Percentiles rank a stretch among this genome's conserved stretches.
Conservation (phyloP, 306 rosid species). For the Sesbania bispinosa region DNA sequence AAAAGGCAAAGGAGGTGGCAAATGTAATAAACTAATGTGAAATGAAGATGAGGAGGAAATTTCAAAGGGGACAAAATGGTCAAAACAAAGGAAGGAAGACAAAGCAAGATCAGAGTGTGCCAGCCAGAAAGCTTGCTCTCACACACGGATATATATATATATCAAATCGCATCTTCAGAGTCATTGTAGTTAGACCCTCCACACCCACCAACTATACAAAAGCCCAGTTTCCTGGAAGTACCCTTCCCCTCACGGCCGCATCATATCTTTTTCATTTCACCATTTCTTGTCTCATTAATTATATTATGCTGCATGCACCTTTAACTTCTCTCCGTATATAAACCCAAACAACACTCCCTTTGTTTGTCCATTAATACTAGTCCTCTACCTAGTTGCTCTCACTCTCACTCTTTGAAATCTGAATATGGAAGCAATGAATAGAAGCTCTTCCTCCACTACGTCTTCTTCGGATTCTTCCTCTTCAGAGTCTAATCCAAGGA, state of each 20-base stretch:
- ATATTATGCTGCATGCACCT: conserved; percentile 40
- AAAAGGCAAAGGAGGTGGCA: not conserved
- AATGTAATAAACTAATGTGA: not conserved
- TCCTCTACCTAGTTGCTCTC: too few species aligned
- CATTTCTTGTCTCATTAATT: too few species aligned
- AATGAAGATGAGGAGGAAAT: conserved; percentile 21
- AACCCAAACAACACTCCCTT: not conserved
- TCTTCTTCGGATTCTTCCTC: conserved; percentile 70
- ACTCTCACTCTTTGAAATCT: too few species aligned
- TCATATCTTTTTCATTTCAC: too few species aligned
- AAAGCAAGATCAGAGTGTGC: conserved; percentile 9
- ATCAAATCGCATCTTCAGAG: conserved; percentile 24
- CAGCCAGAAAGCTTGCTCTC: conserved; percentile 30
- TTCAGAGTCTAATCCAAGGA: conserved; percentile 38
- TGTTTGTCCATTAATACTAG: too few species aligned
- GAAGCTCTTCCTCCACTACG: conserved; percentile 47
- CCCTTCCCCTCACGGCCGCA: not conserved
- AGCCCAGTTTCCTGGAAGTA: conserved; percentile 64
- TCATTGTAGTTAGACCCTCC: conserved; percentile 24
- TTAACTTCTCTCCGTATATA: too few species aligned
- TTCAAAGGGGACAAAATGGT: conserved; percentile 35
- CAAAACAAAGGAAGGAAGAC: conserved; percentile 34
- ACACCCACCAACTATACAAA: conserved; percentile 42
- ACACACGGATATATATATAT: not conserved
- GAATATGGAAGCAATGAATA: conserved; percentile 40